These are phyloP conservation scores for Tolypocladium sp. DNA, from an alignment of 2,329 filamentous ascomycete species.

Conservation along the genomic window DNA sequence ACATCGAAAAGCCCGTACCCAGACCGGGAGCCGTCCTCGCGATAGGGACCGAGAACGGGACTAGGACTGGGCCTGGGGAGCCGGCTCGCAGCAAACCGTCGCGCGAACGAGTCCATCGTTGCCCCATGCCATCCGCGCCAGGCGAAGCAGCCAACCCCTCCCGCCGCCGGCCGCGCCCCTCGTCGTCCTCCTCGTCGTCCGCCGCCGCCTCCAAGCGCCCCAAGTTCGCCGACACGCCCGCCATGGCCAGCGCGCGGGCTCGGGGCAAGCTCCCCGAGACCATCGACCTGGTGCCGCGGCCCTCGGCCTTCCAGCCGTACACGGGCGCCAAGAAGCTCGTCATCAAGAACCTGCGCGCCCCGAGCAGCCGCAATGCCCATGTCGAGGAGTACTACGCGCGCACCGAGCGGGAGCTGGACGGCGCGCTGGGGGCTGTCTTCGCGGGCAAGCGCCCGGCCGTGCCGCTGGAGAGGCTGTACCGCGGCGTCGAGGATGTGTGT, in stretches of 20 bases:
- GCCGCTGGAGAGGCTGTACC: slow-evolving; percentile 84
- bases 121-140: slow-evolving; percentile 24
- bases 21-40: neutral
- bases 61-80: neutral
- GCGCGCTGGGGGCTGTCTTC: slow-evolving; percentile 68
- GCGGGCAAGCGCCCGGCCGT: slow-evolving; percentile 49
- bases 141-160: slow-evolving; percentile 21
- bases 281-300: slow-evolving; percentile 22
- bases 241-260: slow-evolving; percentile 26
- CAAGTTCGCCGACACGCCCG: slow-evolving; percentile 15
- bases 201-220: slow-evolving; percentile 20
- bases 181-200: slow-evolving; percentile 17
- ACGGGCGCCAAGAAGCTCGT: slow-evolving; percentile 74
- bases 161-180: slow-evolving; percentile 28
- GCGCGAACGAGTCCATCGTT: neutral
- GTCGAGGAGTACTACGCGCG: slow-evolving; percentile 70
- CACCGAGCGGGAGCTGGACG: slow-evolving; percentile 64
- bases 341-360: slow-evolving; percentile 81
- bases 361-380: slow-evolving; percentile 46
- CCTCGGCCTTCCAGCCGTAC: slow-evolving; percentile 57
- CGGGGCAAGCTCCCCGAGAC: slow-evolving; percentile 30
- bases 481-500: slow-evolving; percentile 86
- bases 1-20: neutral
- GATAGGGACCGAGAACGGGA: neutral
- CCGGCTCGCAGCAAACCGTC: neutral